A percentile compares a stretch with the other conserved stretches of the same genome.
These are phyloP conservation scores for Waltergamsia citrina DNA, from an alignment of 2,329 filamentous ascomycete genomes.

Conservation along the genomic window DNA sequence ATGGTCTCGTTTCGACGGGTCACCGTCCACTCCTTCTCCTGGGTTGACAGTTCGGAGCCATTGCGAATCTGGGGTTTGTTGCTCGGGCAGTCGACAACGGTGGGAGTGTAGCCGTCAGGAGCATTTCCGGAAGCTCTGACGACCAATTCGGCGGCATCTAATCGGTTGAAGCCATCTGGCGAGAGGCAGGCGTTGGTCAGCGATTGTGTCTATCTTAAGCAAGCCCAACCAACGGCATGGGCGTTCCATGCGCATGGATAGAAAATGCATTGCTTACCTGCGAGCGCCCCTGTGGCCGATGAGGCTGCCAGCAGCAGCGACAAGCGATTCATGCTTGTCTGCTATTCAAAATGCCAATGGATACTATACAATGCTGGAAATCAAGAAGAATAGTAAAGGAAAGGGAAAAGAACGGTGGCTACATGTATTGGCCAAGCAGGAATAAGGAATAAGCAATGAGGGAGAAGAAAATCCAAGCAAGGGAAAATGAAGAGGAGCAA, in stretches of 20 bases:
- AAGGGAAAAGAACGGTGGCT: neutral
- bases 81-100: constrained; percentile 57
- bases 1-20: constrained; percentile 64
- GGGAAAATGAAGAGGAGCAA: no score
- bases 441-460: no score
- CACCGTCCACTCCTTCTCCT: constrained; percentile 67
- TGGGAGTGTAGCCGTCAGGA: constrained; percentile 57
- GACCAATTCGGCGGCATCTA: neutral
- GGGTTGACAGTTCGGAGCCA: constrained; percentile 43
- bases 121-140: constrained; percentile 19
- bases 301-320: constrained; percentile 14
- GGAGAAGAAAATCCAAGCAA: no score
- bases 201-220: no score
- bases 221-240: neutral
- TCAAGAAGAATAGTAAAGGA: neutral
- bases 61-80: constrained; percentile 64
- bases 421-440: no score
- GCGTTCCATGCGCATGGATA: neutral
- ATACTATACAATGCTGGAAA: no score
- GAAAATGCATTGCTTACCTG: neutral
- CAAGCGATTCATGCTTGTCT: no score
- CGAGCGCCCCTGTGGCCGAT: constrained; percentile 6
- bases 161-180: no score
- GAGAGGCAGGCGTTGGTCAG: no score
- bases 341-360: no score